phyloP scores from a whole-genome alignment of 257 asterid species.

The Marsdenia floribunda region DNA sequence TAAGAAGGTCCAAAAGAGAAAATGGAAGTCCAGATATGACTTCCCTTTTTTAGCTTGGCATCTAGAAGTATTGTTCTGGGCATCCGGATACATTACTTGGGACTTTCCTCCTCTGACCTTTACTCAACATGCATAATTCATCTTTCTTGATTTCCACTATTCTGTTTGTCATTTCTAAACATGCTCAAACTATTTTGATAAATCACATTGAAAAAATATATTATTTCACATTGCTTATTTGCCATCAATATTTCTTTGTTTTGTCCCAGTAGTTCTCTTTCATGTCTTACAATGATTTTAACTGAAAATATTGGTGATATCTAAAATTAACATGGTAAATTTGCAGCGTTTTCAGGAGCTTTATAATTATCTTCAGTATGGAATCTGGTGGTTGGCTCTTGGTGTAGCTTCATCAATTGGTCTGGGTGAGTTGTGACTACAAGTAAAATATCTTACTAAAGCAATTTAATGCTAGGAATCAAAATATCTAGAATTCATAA shows the following conservation, averaged over 20 bases:
- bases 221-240: neutral
- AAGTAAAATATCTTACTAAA: neutral
- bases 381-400: slow-evolving; percentile 41
- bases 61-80: neutral
- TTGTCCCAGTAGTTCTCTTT: neutral
- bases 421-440: slow-evolving; percentile 22
- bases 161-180: neutral
- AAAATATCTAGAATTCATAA: neutral
- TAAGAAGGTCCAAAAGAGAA: neutral
- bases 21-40: neutral
- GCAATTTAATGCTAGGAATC: neutral
- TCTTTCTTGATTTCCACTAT: neutral
- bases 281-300: neutral
- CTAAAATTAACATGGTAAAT: slow-evolving; percentile 12
- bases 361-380: slow-evolving; percentile 25
- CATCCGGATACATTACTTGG: neutral
- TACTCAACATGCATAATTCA: neutral
- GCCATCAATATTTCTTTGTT: neutral
- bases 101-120: neutral
- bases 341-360: slow-evolving; percentile 29
- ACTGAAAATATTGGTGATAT: slow-evolving; percentile 2
- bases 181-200: neutral
- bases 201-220: neutral
- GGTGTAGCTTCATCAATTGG: slow-evolving; percentile 40
- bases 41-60: neutral